phyloP scores from a whole-genome alignment of 805 yeast genomes.

The Monosporozyma unispora region DNA sequence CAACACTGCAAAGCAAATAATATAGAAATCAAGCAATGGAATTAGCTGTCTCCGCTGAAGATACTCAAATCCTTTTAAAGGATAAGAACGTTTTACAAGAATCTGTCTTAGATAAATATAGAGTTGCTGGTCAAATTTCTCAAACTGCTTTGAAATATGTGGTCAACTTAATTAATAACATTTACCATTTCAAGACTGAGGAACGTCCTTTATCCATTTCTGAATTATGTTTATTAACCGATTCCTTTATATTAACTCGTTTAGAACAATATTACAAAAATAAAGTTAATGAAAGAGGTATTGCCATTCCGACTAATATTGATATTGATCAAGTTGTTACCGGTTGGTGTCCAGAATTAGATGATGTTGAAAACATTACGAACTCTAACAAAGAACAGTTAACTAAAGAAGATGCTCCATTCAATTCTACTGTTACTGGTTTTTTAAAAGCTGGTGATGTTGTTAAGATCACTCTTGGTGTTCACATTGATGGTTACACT shows the following conservation, averaged over 20 bases:
- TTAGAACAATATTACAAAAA: constrained; percentile 51
- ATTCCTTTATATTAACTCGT: constrained; percentile 57
- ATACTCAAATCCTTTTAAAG: constrained; percentile 60
- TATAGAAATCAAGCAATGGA: constrained; percentile 39
- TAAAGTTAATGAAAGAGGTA: constrained; percentile 76
- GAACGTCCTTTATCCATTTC: constrained; percentile 43
- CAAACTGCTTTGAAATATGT: constrained; percentile 73
- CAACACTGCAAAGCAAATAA: neutral
- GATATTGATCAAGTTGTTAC: constrained; percentile 70
- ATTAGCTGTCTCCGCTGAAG: constrained; percentile 65
- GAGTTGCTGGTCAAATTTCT: constrained; percentile 80
- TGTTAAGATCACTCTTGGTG: constrained; percentile 77
- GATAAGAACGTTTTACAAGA: constrained; percentile 61
- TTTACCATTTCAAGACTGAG: constrained; percentile 45
- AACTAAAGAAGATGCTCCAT: constrained; percentile 11
- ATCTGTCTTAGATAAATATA: constrained; percentile 65
- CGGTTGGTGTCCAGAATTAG: constrained; percentile 84
- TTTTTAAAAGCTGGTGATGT: constrained; percentile 62
- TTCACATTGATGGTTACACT: constrained; percentile 92
- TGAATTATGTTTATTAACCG: constrained; percentile 77
- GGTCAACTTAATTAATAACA: constrained; percentile 56
- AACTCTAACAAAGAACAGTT: constrained; percentile 21
- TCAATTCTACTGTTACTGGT: constrained; percentile 20
- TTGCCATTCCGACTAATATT: constrained; percentile 83
- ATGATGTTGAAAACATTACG: constrained; percentile 38